Conservation (phyloP, 2,329 filamentous ascomycete species). For the Exophiala sp. region DNA sequence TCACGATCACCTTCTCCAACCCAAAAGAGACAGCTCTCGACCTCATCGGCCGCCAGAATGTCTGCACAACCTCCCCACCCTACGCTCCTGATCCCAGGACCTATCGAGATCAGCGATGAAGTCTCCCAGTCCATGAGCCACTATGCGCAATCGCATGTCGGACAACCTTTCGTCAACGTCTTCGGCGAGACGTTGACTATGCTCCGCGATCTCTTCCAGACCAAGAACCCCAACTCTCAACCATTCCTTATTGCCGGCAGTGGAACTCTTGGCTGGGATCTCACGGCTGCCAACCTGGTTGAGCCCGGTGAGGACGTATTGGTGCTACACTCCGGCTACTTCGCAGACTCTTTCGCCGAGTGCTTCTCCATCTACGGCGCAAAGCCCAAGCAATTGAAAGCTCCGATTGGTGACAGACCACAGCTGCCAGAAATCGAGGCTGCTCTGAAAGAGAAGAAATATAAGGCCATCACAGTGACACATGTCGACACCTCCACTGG, state of each 20-base stretch:
- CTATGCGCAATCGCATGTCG: slow-evolving; percentile 77
- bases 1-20: slow-evolving; percentile 9
- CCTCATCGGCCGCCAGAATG: slow-evolving; percentile 23
- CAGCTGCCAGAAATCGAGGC: slow-evolving; percentile 84
- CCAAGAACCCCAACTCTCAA: slow-evolving; percentile 74
- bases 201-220: slow-evolving; percentile 92
- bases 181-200: slow-evolving; percentile 88
- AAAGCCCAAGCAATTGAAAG: slow-evolving; percentile 83
- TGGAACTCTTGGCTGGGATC: slow-evolving; percentile 93
- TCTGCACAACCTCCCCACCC: slow-evolving; percentile 55
- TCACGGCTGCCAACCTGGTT: slow-evolving; percentile 88
- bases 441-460: slow-evolving; percentile 83
- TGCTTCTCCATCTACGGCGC: slow-evolving; percentile 89
- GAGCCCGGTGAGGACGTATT: slow-evolving; percentile 87
- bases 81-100: slow-evolving; percentile 90
- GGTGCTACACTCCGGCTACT: slow-evolving; percentile 95
- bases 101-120: slow-evolving; percentile 38
- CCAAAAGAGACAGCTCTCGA: slow-evolving; percentile 22
- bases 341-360: slow-evolving; percentile 89
- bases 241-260: slow-evolving; percentile 93
- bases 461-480: slow-evolving; percentile 91
- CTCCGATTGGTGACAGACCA: slow-evolving; percentile 81
- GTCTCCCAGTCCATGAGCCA: slow-evolving; percentile 26
- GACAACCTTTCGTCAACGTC: slow-evolving; percentile 77
- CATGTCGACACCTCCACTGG: slow-evolving; percentile 98